These are phyloP conservation scores for Cadophora sp. DNA, from an alignment of 2,329 filamentous ascomycete genomes.

Conservation along the genomic window DNA sequence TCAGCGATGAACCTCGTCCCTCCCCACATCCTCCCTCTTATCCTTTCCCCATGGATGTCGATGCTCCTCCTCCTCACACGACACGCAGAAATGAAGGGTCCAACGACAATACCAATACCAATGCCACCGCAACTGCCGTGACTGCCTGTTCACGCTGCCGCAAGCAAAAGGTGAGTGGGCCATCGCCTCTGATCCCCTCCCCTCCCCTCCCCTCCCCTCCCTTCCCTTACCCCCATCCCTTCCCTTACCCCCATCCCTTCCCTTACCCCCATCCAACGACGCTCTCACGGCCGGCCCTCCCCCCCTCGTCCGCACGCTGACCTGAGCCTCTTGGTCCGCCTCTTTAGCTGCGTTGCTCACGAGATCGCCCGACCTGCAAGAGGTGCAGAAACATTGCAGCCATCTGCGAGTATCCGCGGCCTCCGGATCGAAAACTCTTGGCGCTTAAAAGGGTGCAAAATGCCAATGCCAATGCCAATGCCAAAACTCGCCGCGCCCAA, in stretches of 20 bases:
- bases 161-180: background rate
- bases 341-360: background rate
- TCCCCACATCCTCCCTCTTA: no score
- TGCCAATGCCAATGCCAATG: background rate
- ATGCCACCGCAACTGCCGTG: background rate
- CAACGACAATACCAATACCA: background rate
- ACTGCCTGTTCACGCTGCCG: background rate
- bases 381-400: background rate
- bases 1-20: no score
- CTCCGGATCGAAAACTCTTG: background rate
- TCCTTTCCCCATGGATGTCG: no score
- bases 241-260: no score
- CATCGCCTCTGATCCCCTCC: no score
- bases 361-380: conserved; percentile 2
- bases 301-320: no score
- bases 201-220: no score
- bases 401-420: background rate
- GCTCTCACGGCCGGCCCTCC: no score
- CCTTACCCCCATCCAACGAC: no score
- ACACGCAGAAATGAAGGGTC: background rate
- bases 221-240: no score
- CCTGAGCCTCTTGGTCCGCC: background rate
- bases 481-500: no score
- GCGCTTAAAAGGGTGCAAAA: background rate
- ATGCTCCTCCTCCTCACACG: no score